Evolutionary conservation across 176 grass and related monocot species (phyloP).

Genomic region (Ananas comosus): DNA sequence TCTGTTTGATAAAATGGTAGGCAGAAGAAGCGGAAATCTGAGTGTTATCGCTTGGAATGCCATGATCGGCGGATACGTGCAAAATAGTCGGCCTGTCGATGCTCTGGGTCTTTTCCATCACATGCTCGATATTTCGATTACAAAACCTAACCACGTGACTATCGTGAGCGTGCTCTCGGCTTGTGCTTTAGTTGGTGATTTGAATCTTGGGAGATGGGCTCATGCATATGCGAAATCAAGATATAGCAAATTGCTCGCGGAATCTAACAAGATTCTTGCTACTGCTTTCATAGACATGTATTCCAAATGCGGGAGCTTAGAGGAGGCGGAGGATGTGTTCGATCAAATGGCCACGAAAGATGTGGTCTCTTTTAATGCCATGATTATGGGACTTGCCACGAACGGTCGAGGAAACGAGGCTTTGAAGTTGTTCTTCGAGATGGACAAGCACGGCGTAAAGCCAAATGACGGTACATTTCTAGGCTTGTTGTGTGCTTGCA

Average conservation of each 20-base stretch:
- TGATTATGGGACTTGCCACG: slow-evolving; percentile 19
- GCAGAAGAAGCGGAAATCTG: background rate
- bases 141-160: slow-evolving; percentile 18
- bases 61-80: slow-evolving; percentile 13
- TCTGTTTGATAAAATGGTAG: slow-evolving; percentile 10
- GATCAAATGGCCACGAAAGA: slow-evolving; percentile 6
- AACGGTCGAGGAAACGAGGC: slow-evolving; percentile 11
- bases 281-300: slow-evolving; percentile 24
- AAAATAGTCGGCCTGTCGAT: slow-evolving; percentile 13
- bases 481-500: slow-evolving; percentile 15
- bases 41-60: slow-evolving; percentile 9
- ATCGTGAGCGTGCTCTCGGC: slow-evolving; percentile 16
- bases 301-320: slow-evolving; percentile 16
- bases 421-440: slow-evolving; percentile 11
- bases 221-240: slow-evolving; percentile 14
- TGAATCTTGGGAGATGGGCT: slow-evolving; percentile 17
- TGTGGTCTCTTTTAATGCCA: slow-evolving; percentile 12
- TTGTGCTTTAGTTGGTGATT: slow-evolving; percentile 15
- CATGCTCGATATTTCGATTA: background rate
- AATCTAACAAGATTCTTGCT: slow-evolving; percentile 15
- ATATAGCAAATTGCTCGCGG: background rate
- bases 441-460: slow-evolving; percentile 1
- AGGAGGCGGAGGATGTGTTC: slow-evolving; percentile 9
- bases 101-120: slow-evolving; percentile 15
- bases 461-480: slow-evolving; percentile 17